Evolutionary conservation across 2,329 filamentous ascomycete species (phyloP), one percentile per base, ranked within the genome.

Genomic region (Cordyceps tenuipes): DNA sequence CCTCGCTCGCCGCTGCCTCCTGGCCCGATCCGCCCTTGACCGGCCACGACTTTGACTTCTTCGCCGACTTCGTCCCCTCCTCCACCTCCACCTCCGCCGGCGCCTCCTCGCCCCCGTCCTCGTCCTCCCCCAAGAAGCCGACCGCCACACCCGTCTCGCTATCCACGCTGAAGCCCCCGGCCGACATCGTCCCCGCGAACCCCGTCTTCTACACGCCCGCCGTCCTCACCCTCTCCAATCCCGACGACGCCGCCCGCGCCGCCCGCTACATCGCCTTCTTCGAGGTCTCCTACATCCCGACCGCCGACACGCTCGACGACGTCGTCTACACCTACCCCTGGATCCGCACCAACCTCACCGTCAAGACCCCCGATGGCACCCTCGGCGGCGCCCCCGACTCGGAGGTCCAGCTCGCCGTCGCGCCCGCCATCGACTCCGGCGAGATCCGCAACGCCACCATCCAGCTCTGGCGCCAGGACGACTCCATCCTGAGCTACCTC

Each of bases 401-500:
- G 15, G 17, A 21, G 1, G 9, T 12, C 19, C n/a, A 8, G 31
- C 3, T 10, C 9, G 55, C 55, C 6, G 21, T 12, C 26, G n/a
- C 44, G 21, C 55, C 44, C 31, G 46, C 36, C 31, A 31, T 50
- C 23, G 17, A 41, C 13, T 29, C 44, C 46, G 13, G 55, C 55
- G 55, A 57, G 46, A 46, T 57, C 44, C 55, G 55, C 55, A 57
- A 57, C 34, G 55, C 55, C 7, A 57, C 55, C 21, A 9, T 57
- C 46, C 55, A 57, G 55, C 46, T 57, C 5, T 57, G 55, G 55
- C 46, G 34, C 21, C 55, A 57, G 46, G 34, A 23, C 19, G 31
- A 41, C 5, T 10, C 31, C 31, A 34, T 57, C 46, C 15, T 26
- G 12, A 15, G 34, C 31, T 57, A 57, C 46, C 19, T 57, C 12